These are phyloP conservation scores for Truncatella angustata DNA, from an alignment of 2,329 filamentous ascomycete genomes.

Conservation along the genomic window DNA sequence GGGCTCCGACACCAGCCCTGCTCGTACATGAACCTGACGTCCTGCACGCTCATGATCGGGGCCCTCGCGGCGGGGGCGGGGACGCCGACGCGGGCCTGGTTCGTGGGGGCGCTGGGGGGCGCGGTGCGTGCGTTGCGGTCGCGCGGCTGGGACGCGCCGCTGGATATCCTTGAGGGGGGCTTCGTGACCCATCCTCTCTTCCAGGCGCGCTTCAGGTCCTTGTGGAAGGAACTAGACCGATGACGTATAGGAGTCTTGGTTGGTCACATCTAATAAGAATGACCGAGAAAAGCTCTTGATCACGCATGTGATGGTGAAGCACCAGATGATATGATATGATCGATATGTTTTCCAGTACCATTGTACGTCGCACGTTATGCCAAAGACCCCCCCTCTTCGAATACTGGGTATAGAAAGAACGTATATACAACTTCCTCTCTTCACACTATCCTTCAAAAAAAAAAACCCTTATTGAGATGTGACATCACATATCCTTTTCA, in stretches of 20 bases:
- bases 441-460: background rate
- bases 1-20: slow-evolving; percentile 16
- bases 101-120: slow-evolving; percentile 2
- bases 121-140: background rate
- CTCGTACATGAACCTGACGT: slow-evolving; percentile 21
- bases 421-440: background rate
- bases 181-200: background rate
- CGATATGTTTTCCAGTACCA: background rate
- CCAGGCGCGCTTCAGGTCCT: slow-evolving; percentile 58
- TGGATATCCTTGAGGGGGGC: background rate
- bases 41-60: slow-evolving; percentile 21
- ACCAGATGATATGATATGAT: no score
- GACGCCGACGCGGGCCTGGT: slow-evolving; percentile 20
- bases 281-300: no score
- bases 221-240: background rate
- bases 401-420: background rate
- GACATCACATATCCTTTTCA: background rate
- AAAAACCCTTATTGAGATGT: no score
- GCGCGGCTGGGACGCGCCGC: background rate
- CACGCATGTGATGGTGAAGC: no score
- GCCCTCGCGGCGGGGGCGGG: slow-evolving; percentile 18
- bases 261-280: no score
- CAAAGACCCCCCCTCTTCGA: background rate
- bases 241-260: no score
- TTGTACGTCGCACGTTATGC: background rate